A percentile compares a stretch with the other conserved stretches of the same genome.
Evolutionary conservation across 169 alveolate genomes (phyloP).

Genomic region (Theileria sp.): DNA sequence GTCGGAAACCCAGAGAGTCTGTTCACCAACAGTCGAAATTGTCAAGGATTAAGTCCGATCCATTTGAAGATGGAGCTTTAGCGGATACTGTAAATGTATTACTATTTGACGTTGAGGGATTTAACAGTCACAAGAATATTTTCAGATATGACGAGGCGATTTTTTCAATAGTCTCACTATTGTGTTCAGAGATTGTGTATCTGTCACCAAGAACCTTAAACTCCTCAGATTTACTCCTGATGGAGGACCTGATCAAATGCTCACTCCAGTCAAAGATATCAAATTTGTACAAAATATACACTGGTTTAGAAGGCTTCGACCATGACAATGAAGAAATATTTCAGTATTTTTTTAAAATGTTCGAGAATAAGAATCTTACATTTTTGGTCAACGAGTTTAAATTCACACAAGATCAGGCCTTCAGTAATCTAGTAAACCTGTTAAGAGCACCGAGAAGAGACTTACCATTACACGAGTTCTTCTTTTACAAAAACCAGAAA

Average conservation of each 20-base stretch:
- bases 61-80: constrained; percentile 19
- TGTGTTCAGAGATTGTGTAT: constrained; percentile 72
- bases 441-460: constrained; percentile 12
- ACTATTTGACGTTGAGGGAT: constrained; percentile 75
- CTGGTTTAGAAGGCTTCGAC: neutral
- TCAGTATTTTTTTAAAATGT: constrained; percentile 10
- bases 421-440: constrained; percentile 6
- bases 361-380: constrained; percentile 13
- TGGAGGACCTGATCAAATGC: constrained; percentile 39
- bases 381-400: constrained; percentile 9
- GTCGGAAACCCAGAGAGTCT: constrained; percentile 32
- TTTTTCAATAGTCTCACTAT: constrained; percentile 67
- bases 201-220: constrained; percentile 68
- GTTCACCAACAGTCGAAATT: constrained; percentile 20
- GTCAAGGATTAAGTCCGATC: constrained; percentile 41
- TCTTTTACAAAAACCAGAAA: neutral
- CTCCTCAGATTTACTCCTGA: constrained; percentile 60
- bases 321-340: constrained; percentile 3
- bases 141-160: constrained; percentile 74
- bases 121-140: constrained; percentile 69
- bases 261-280: constrained; percentile 13
- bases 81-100: constrained; percentile 67
- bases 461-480: constrained; percentile 6
- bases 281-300: constrained; percentile 8
- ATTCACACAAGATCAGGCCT: constrained; percentile 2